These are phyloP conservation scores for Epichloe gansuensis DNA, from an alignment of 2,329 filamentous ascomycete species.

Conservation along the genomic window DNA sequence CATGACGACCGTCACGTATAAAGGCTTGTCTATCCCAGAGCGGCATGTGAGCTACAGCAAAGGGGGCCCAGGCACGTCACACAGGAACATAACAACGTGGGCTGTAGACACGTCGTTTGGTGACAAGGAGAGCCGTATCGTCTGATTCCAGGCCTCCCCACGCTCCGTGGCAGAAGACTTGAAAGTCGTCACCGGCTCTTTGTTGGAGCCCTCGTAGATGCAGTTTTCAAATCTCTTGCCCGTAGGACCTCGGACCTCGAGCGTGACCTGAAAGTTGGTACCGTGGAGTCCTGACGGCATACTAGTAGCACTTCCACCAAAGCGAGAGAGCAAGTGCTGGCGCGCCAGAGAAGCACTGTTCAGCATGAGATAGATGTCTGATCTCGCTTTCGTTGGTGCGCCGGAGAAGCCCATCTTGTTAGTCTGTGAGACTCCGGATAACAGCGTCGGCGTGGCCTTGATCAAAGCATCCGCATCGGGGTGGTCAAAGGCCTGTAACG, in stretches of 20 bases:
- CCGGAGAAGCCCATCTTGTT: conserved; percentile 89
- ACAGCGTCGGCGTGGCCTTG: conserved; percentile 73
- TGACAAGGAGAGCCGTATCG: conserved; percentile 66
- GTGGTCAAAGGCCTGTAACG: conserved; percentile 65
- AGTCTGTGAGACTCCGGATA: conserved; percentile 71
- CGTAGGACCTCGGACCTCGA: conserved; percentile 70
- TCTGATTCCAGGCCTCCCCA: conserved; percentile 79
- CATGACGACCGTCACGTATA: conserved; percentile 71
- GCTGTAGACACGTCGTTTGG: conserved; percentile 69
- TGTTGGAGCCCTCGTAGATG: conserved; percentile 78
- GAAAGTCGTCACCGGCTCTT: conserved; percentile 69
- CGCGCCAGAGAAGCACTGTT: conserved; percentile 66
- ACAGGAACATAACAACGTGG: conserved; percentile 81
- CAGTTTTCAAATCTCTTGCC: conserved; percentile 80
- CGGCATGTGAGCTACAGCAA: conserved; percentile 85
- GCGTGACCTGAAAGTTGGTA: conserved; percentile 70
- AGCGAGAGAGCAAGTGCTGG: conserved; percentile 58
- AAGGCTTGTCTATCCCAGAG: conserved; percentile 91
- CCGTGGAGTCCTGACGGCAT: conserved; percentile 50
- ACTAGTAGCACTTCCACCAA: conserved; percentile 61
- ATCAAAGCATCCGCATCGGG: conserved; percentile 71
- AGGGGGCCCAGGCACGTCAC: conserved; percentile 76
- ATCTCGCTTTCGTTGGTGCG: conserved; percentile 75
- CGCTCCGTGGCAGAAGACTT: conserved; percentile 70
- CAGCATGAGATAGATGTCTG: conserved; percentile 89